Conservation (phyloP, 2,329 filamentous ascomycete species). For the Aureobasidium sp. region DNA sequence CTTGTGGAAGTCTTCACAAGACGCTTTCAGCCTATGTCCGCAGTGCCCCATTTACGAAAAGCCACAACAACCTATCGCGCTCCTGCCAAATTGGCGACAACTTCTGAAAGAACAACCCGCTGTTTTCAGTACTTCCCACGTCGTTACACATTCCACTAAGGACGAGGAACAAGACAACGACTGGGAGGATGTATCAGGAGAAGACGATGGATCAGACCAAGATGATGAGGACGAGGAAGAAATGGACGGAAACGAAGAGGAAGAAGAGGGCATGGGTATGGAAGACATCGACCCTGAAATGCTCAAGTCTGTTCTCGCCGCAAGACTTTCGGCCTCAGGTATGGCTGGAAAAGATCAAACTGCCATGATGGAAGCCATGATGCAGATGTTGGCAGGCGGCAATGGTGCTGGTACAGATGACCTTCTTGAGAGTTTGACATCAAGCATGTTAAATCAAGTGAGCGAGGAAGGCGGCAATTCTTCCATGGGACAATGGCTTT, state of each 20-base stretch:
- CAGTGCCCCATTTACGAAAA: constrained; percentile 7
- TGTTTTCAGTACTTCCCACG: not conserved
- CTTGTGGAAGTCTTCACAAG: not conserved
- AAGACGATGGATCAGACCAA: constrained; percentile 10
- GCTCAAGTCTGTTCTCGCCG: constrained; percentile 28
- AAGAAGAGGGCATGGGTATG: constrained; percentile 20
- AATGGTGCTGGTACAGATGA: constrained; percentile 33
- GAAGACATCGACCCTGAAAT: constrained; percentile 33
- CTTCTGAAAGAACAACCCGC: constrained; percentile 28
- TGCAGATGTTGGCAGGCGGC: constrained; percentile 39
- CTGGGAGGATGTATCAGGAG: constrained; percentile 1
- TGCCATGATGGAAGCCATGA: constrained; percentile 37
- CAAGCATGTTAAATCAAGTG: constrained; percentile 34
- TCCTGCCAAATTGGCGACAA: constrained; percentile 41
- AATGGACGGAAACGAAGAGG: constrained; percentile 20
- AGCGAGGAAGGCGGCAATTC: constrained; percentile 23
- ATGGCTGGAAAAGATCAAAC: constrained; percentile 36
- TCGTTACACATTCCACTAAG: constrained; percentile 6
- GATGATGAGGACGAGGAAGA: constrained; percentile 20
- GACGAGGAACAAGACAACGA: constrained; percentile 12
- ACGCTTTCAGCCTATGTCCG: constrained; percentile 15
- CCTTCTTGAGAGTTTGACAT: constrained; percentile 37
- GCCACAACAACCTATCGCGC: constrained; percentile 29
- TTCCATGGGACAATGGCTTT: constrained; percentile 28
- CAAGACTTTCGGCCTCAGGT: constrained; percentile 26